These are phyloP conservation scores for Eucalyptus shirleyi DNA, from an alignment of 345 rosid species.

Conservation along the genomic window DNA sequence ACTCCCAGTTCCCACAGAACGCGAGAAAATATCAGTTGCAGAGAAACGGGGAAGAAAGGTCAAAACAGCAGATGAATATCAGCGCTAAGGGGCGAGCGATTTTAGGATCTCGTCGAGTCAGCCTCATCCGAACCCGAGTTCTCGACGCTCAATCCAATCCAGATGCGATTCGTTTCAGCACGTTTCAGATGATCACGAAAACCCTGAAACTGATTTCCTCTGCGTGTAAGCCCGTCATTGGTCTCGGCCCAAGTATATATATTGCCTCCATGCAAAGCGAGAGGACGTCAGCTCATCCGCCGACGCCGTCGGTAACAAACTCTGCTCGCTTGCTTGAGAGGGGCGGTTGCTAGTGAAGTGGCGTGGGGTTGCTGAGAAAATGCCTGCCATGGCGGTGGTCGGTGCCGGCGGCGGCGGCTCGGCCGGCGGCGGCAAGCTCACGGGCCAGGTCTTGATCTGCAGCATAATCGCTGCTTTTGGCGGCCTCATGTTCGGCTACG, in stretches of 20 bases:
- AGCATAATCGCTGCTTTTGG: constrained; percentile 41
- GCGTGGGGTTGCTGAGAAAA: background rate
- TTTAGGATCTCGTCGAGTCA: background rate
- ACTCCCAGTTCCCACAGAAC: background rate
- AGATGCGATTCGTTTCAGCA: background rate
- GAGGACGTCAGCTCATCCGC: background rate
- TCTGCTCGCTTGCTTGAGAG: background rate
- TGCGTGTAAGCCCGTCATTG: background rate
- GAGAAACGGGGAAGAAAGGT: background rate
- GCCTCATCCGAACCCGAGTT: background rate
- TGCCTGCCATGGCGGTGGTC: constrained; percentile 3
- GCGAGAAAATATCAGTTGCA: background rate
- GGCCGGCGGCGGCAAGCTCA: constrained; percentile 21
- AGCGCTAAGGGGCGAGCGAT: background rate
- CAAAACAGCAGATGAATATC: background rate
- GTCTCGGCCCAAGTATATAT: background rate
- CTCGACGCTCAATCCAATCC: background rate
- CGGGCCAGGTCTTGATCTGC: constrained; percentile 25
- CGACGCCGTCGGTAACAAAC: background rate
- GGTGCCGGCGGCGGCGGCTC: constrained; percentile 5
- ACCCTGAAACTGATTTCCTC: background rate
- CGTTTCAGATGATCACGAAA: background rate
- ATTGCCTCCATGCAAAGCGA: background rate
- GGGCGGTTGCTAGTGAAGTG: background rate
- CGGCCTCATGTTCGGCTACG: constrained; percentile 58